phyloP scores from a whole-genome alignment of 2,329 filamentous ascomycete genomes.

The Ambrosiella xylebori region DNA sequence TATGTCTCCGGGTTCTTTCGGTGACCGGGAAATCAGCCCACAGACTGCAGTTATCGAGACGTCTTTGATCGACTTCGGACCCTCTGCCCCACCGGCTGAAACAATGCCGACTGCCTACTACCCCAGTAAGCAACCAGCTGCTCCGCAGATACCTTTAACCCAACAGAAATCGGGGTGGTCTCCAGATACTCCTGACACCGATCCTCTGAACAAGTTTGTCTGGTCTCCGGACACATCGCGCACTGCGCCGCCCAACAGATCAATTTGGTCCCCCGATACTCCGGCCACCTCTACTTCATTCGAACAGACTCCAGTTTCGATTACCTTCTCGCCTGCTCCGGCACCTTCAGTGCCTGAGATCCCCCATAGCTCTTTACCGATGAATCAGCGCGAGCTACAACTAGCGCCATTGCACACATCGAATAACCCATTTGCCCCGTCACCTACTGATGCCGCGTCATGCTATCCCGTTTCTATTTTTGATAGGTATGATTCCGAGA shows the following conservation, averaged over 20 bases:
- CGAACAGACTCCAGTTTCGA: conserved; percentile 11
- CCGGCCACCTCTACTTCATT: conserved; percentile 31
- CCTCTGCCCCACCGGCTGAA: conserved; percentile 13
- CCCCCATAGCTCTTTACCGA: neutral
- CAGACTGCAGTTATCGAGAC: conserved; percentile 29
- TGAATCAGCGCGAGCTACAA: neutral
- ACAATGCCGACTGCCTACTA: neutral
- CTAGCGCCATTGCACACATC: neutral
- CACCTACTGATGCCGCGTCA: neutral
- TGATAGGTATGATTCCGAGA: conserved; percentile 5
- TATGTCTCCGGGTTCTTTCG: conserved; percentile 33
- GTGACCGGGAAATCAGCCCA: conserved; percentile 26
- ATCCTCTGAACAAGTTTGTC: conserved; percentile 12
- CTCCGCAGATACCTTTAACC: neutral
- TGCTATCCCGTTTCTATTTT: conserved; percentile 13
- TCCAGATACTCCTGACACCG: conserved; percentile 39
- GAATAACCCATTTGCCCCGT: conserved; percentile 4
- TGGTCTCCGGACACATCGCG: conserved; percentile 39
- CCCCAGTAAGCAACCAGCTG: conserved; percentile 1
- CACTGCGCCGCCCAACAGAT: conserved; percentile 18
- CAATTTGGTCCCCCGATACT: conserved; percentile 41
- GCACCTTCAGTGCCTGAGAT: neutral
- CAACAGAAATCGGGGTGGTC: conserved; percentile 28
- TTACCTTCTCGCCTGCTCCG: conserved; percentile 3
- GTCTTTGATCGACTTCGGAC: conserved; percentile 19